Evolutionary conservation across 2,329 filamentous ascomycete genomes (phyloP).

Genomic region (Neofusicoccum cordaticola): DNA sequence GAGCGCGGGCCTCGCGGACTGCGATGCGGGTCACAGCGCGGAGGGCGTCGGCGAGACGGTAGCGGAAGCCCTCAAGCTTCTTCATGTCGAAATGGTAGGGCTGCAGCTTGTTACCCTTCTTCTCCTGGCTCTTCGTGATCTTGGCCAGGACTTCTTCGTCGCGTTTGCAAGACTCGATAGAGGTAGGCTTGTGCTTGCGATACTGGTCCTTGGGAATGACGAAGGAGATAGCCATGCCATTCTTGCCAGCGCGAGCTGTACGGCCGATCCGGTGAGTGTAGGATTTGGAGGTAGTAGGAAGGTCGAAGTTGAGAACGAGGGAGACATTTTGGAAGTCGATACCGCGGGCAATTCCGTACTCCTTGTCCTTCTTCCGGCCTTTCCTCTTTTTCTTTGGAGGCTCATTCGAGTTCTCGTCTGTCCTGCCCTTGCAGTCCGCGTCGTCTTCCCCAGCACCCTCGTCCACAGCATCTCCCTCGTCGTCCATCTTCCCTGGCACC

Average conservation of each 20-base stretch:
- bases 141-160: slow-evolving; percentile 82
- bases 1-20: slow-evolving; percentile 82
- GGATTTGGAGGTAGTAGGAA: slow-evolving; percentile 81
- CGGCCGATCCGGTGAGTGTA: slow-evolving; percentile 97
- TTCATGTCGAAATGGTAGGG: slow-evolving; percentile 94
- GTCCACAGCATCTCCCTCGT: slow-evolving; percentile 23
- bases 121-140: slow-evolving; percentile 74
- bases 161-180: slow-evolving; percentile 68
- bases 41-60: slow-evolving; percentile 89
- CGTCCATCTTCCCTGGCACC: slow-evolving; percentile 24
- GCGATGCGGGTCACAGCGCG: slow-evolving; percentile 86
- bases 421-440: slow-evolving; percentile 25
- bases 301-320: slow-evolving; percentile 88
- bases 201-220: slow-evolving; percentile 79
- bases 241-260: slow-evolving; percentile 85
- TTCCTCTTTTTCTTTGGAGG: slow-evolving; percentile 61
- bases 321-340: slow-evolving; percentile 93
- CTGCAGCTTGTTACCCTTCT: slow-evolving; percentile 76
- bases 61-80: slow-evolving; percentile 89
- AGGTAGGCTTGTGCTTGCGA: slow-evolving; percentile 86
- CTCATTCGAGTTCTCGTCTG: slow-evolving; percentile 18
- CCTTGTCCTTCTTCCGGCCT: slow-evolving; percentile 66
- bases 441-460: slow-evolving; percentile 41
- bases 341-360: slow-evolving; percentile 92
- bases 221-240: slow-evolving; percentile 94